These are phyloP conservation scores for Coemansia sp. DNA, from an alignment of 192 early-diverging fungal genomes.

Conservation along the genomic window DNA sequence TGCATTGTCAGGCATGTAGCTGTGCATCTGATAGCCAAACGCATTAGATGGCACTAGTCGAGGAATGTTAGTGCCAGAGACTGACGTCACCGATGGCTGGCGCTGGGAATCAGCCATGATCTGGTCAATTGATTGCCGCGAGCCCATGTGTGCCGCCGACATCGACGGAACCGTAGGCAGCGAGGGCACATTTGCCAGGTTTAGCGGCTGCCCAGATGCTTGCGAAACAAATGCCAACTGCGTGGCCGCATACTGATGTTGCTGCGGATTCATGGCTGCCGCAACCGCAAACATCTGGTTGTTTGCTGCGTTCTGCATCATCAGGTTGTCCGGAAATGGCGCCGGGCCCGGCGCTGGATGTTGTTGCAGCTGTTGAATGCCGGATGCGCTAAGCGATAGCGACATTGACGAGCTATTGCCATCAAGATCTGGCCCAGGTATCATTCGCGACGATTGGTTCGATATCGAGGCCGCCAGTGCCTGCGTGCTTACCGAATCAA, in stretches of 20 bases:
- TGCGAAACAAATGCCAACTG: constrained; percentile 29
- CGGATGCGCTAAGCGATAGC: neutral
- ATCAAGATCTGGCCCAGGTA: neutral
- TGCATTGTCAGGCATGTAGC: constrained; percentile 1
- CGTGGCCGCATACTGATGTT: constrained; percentile 23
- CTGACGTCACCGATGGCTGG: constrained; percentile 1
- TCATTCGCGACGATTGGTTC: constrained; percentile 19
- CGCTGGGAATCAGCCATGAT: constrained; percentile 13
- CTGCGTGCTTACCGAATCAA: constrained; percentile 36
- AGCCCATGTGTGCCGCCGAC: constrained; percentile 4
- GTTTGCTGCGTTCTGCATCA: constrained; percentile 1
- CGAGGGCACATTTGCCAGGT: constrained; percentile 8
- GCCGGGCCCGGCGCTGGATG: neutral
- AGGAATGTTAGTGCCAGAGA: neutral
- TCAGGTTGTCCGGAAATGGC: constrained; percentile 2
- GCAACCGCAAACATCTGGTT: constrained; percentile 6
- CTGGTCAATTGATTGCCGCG: constrained; percentile 18
- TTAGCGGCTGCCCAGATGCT: constrained; percentile 1
- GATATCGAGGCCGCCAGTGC: constrained; percentile 33
- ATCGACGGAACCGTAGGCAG: constrained; percentile 9
- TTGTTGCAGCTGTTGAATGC: constrained; percentile 13
- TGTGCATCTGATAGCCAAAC: constrained; percentile 5
- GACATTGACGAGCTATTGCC: neutral
- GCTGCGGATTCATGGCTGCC: neutral
- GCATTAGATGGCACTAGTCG: constrained; percentile 11